Conservation (phyloP, 2,329 filamentous ascomycete genomes). For the Calonectria hongkongensis region DNA sequence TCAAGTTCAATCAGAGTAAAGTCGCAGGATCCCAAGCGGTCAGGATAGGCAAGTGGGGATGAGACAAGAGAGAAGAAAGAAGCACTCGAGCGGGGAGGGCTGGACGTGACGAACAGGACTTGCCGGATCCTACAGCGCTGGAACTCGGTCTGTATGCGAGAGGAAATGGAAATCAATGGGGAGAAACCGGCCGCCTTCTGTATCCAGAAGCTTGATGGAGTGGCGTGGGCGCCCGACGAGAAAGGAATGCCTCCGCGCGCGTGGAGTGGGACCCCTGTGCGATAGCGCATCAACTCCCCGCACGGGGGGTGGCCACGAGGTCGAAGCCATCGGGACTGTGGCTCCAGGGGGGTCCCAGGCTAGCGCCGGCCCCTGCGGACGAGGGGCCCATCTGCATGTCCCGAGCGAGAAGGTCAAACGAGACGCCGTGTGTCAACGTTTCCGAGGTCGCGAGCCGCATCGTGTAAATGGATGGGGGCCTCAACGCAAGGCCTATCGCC, state of each 20-base stretch:
- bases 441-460: slow-evolving; percentile 28
- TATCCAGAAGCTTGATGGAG: slow-evolving; percentile 31
- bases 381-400: slow-evolving; percentile 1
- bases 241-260: slow-evolving; percentile 39
- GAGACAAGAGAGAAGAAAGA: neutral
- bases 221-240: neutral
- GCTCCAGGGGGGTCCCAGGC: neutral
- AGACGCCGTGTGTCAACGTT: slow-evolving; percentile 20
- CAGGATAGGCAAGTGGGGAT: slow-evolving; percentile 50
- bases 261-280: slow-evolving; percentile 18
- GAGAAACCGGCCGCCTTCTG: slow-evolving; percentile 36
- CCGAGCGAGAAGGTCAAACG: slow-evolving; percentile 18
- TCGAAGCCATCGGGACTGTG: slow-evolving; percentile 6
- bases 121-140: slow-evolving; percentile 30
- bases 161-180: slow-evolving; percentile 27
- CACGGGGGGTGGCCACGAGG: slow-evolving; percentile 22
- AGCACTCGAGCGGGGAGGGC: neutral
- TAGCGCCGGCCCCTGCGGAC: slow-evolving; percentile 17
- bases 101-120: slow-evolving; percentile 15
- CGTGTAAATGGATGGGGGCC: slow-evolving; percentile 15
- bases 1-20: slow-evolving; percentile 2
- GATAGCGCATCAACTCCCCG: slow-evolving; percentile 19
- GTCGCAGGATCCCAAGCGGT: neutral
- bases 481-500: too few species aligned
- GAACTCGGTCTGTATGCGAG: slow-evolving; percentile 13